Conservation (phyloP, 495 filamentous ascomycete genomes). For the Amphirosellinia nigrospora region DNA sequence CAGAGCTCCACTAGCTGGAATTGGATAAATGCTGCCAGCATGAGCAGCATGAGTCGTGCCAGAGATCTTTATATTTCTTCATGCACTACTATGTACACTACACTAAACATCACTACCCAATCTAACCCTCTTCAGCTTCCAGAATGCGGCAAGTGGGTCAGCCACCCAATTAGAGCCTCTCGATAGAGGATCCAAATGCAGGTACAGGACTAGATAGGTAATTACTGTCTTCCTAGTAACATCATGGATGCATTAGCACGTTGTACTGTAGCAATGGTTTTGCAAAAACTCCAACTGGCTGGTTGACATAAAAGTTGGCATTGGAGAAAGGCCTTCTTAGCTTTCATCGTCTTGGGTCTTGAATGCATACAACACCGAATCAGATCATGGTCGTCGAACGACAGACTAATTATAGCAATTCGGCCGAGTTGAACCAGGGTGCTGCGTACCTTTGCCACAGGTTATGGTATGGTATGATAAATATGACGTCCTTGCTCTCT, state of each 20-base stretch:
- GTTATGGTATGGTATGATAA: neutral
- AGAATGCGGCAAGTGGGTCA: constrained; percentile 8
- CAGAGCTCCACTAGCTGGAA: constrained; percentile 8
- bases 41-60: constrained; percentile 8
- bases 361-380: neutral
- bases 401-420: constrained; percentile 12
- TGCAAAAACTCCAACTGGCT: neutral
- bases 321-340: neutral
- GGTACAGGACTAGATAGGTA: constrained; percentile 20
- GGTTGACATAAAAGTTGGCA: neutral
- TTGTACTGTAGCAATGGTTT: neutral
- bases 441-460: neutral
- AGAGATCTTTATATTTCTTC: constrained; percentile 22
- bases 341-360: neutral
- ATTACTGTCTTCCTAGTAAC: neutral
- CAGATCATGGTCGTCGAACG: neutral
- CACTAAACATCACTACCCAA: neutral
- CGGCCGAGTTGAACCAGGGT: neutral
- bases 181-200: constrained; percentile 18
- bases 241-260: neutral
- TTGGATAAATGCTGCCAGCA: constrained; percentile 10
- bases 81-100: no score
- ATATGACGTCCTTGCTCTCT: neutral
- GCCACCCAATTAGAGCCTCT: constrained; percentile 1
- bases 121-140: constrained; percentile 17